Base-by-base conservation (phyloP, 1,284 basidiomycete genomes). In the Cerioporus squamosus region DNA sequence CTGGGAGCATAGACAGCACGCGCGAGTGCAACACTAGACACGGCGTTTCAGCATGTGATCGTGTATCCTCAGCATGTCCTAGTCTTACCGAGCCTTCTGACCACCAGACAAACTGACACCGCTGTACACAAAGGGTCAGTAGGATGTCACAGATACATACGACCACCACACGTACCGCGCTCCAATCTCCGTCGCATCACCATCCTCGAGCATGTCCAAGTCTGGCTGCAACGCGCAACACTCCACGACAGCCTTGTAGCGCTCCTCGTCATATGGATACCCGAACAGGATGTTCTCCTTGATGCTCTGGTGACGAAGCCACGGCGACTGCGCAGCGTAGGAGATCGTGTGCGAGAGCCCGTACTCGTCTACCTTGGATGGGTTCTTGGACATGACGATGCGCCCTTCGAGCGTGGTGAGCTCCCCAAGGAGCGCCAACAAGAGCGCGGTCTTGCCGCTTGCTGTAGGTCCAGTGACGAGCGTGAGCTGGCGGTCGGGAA, bases 251-350 rank as follows among this genome's bases (percentile, higher is more conserved):
- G 75, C 77, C n/a, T 83, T 70, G 68, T 91, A 93, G 36, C 88
- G 75, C 55, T 79, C 79, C 66, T 88, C 81, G 55, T 92, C 87
- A 55, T 80, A 83, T 2, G 85, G 84, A 56, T 79, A 81, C 4
- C 86, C 88, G 68, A 91, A 93, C 26, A 91, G 68, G 59, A 92
- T 87, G 68, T 92, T 91, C 36, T 90, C 87, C 68, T 78, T 81
- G 72, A 88, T 87, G 3, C 83, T 81, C 63, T 84, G 81, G 65
- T 87, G 84, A n/a, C 70, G 76, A 43, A 97, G 78, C 94, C 93
- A 97, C 0, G 95, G 88, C 1, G 87, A 83, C 73, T 97, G 95
- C 1, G 93, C 86, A 44, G 84, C 83, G 64, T 95, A 97, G 1
- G 94, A 93, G 31, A 95, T 86, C 9, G 87, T 79, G 65, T 94